phyloP scores from a whole-genome alignment of 169 alveolate genomes.

The Babesia sp. region DNA sequence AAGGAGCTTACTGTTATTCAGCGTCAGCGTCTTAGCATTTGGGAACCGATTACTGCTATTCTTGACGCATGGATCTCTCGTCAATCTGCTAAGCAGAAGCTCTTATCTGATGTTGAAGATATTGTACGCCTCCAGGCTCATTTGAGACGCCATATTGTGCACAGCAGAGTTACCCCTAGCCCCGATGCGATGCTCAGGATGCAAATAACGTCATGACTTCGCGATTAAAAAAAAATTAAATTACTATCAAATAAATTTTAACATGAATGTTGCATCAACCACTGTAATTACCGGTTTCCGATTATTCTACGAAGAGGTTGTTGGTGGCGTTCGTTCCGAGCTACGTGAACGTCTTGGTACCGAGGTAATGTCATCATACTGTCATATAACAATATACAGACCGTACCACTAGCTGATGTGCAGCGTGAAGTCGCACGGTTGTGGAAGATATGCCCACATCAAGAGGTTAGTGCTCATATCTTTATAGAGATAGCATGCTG shows the following conservation, averaged over 20 bases:
- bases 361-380: constrained; percentile 7
- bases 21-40: constrained; percentile 84
- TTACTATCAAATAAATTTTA: background rate
- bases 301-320: constrained; percentile 29
- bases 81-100: constrained; percentile 57
- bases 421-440: constrained; percentile 27
- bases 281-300: constrained; percentile 1
- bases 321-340: constrained; percentile 5
- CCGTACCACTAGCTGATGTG: constrained; percentile 14
- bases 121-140: constrained; percentile 88
- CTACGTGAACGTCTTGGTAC: constrained; percentile 25
- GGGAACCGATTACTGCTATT: constrained; percentile 85
- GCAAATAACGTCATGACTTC: background rate
- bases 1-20: constrained; percentile 83
- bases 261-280: background rate
- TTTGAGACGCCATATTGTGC: constrained; percentile 70
- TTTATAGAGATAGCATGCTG: background rate
- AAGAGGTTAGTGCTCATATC: constrained; percentile 12
- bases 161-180: constrained; percentile 43
- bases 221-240: background rate
- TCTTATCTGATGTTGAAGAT: constrained; percentile 68
- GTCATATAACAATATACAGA: background rate
- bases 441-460: constrained; percentile 21
- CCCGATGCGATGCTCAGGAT: constrained; percentile 20
- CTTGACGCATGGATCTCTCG: constrained; percentile 82